Evolutionary conservation across 345 rosid species (phyloP).

Genomic region (Pugionium dolabratum): DNA sequence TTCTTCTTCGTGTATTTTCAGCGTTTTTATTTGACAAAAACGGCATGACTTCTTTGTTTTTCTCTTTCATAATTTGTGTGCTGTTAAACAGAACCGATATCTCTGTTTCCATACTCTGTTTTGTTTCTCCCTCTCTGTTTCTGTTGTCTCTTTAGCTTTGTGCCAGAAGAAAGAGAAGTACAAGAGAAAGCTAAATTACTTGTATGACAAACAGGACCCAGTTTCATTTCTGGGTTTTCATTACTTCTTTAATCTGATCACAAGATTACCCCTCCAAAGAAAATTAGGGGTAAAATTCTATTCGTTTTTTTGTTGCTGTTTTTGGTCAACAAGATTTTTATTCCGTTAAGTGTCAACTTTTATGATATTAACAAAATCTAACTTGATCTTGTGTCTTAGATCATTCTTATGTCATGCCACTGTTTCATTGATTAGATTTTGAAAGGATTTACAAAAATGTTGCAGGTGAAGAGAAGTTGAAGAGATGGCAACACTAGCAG

Average conservation of each 20-base stretch:
- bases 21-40: constrained; percentile 26
- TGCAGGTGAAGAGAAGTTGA: constrained; percentile 22
- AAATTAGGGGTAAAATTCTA: neutral
- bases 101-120: constrained; percentile 35
- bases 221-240: constrained; percentile 1
- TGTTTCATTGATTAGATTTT: neutral
- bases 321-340: constrained; percentile 26
- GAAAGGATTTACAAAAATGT: neutral
- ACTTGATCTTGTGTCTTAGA: neutral
- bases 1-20: constrained; percentile 22
- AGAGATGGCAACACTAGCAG: constrained; percentile 75
- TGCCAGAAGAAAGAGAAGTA: constrained; percentile 1
- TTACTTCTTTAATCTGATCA: constrained; percentile 1
- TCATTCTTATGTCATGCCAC: neutral
- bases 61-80: neutral
- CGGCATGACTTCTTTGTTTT: constrained; percentile 26
- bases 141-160: neutral
- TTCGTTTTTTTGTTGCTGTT: too few relatives aligned
- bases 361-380: constrained; percentile 15
- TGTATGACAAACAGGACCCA: neutral
- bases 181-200: neutral
- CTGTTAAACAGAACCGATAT: constrained; percentile 28
- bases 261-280: constrained; percentile 4
- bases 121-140: constrained; percentile 5
- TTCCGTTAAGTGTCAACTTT: neutral